phyloP scores from a whole-genome alignment of 2,329 filamentous ascomycete genomes.

The Chrysoporthe austroafricana region DNA sequence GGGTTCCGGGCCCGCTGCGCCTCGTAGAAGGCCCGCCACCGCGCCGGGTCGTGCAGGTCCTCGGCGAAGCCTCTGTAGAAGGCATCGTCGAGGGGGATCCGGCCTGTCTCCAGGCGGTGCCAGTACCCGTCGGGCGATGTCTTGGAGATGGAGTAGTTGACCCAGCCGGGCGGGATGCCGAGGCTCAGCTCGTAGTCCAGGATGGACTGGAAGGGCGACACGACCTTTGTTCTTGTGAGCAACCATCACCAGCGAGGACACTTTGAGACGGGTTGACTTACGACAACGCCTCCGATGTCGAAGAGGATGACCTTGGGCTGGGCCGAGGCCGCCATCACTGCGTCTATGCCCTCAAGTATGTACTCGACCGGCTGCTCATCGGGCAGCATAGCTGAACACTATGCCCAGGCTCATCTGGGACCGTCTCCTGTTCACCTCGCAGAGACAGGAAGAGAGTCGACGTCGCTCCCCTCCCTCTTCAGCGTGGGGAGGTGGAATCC shows the following conservation, averaged over 20 bases:
- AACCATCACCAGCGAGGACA: conserved; percentile 16
- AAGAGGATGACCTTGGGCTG: conserved; percentile 81
- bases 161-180: conserved; percentile 82
- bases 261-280: conserved; percentile 55
- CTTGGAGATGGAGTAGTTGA: conserved; percentile 86
- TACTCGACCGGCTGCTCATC: conserved; percentile 36
- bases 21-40: conserved; percentile 72
- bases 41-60: conserved; percentile 68
- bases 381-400: conserved; percentile 27
- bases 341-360: conserved; percentile 38
- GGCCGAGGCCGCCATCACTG: conserved; percentile 46
- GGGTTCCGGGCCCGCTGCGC: conserved; percentile 48
- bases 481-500: conserved; percentile 11
- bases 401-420: neutral
- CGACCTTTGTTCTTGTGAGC: conserved; percentile 62
- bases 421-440: neutral
- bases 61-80: conserved; percentile 79
- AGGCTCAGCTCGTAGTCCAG: conserved; percentile 82
- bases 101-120: conserved; percentile 86
- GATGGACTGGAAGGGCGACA: conserved; percentile 91
- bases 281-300: conserved; percentile 95
- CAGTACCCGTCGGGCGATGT: conserved; percentile 80
- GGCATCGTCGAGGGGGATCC: conserved; percentile 71
- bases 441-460: neutral
- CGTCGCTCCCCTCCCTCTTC: neutral